Conservation (phyloP, 169 alveolate species). For the Plasmodium vivax region DNA sequence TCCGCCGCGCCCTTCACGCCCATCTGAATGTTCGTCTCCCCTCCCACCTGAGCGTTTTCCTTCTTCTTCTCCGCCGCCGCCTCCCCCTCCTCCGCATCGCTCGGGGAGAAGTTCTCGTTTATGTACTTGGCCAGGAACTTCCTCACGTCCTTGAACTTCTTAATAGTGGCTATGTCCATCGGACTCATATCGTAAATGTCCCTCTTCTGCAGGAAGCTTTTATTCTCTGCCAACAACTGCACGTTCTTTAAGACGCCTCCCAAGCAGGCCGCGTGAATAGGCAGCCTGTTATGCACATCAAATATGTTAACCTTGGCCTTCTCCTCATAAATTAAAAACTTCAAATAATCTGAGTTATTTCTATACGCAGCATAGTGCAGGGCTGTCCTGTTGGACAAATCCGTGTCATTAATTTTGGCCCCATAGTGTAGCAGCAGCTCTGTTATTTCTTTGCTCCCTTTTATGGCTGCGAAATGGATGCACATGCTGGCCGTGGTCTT, state of each 20-base stretch:
- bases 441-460: constrained; percentile 86
- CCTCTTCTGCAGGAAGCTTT: constrained; percentile 79
- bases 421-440: constrained; percentile 80
- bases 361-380: constrained; percentile 88
- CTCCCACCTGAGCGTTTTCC: neutral
- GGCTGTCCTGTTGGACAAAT: constrained; percentile 87
- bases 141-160: constrained; percentile 74
- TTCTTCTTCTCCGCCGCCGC: constrained; percentile 9
- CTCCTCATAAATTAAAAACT: constrained; percentile 81
- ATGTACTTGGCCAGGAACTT: constrained; percentile 19
- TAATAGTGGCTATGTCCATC: constrained; percentile 80
- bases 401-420: constrained; percentile 83
- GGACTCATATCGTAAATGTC: constrained; percentile 89
- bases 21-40: too few relatives aligned
- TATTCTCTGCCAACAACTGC: constrained; percentile 82
- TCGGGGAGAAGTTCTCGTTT: constrained; percentile 20
- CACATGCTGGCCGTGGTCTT: constrained; percentile 85
- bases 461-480: constrained; percentile 90
- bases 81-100: neutral
- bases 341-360: constrained; percentile 81
- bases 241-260: constrained; percentile 88
- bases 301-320: constrained; percentile 83
- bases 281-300: constrained; percentile 90
- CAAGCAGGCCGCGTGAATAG: constrained; percentile 90
- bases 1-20: neutral